Base-by-base conservation (phyloP, 805 yeast species). In the Ogataea salicorniae region DNA sequence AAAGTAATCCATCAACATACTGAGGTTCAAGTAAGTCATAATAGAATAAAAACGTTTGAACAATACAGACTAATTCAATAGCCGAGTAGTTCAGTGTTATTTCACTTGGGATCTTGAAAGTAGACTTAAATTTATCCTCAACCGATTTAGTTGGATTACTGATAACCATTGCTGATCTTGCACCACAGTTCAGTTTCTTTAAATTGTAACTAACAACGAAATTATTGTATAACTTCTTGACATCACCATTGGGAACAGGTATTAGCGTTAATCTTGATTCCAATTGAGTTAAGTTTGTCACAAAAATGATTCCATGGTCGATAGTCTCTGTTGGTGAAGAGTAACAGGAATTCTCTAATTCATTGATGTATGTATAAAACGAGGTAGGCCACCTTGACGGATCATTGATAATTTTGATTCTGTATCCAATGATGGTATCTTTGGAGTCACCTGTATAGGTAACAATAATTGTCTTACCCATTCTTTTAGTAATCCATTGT, bases 401-500 rank as follows among this genome's bases (percentile, higher is more conserved):
- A 45, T 69, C 68, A 33, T 77, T 81, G n/a, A 77, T 54, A 0
- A 76, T 70, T 16, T 87, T 75, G 48, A 83, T 74, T 34, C 77
- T 79, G 34, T 70, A 62, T 2, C 83, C 95, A 17, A 71, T 64
- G 0, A 89, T 76, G 29, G 68, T 67, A 55, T 89, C 87, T n/a
- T 72, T 71, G 5, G 78, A 61, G 59, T 89, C 87, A 3, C 99
- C 99, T 0, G 98, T 92, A 64, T 78, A 94, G 0, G 92, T 80
- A 1, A 94, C 80, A 16, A 92, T 83, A 5, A 86, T 74, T 1
- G 84, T 74, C 23, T 87, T 81, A 13, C 80, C 69, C 38, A 77
- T 72, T 40, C 98, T 72, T 49, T 82, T 83, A 34, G 84, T 75
- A 3, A 87, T 84, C 99, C 99, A 94, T 64, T 92, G 97, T 63